phyloP scores from a whole-genome alignment of 2,329 filamentous ascomycete genomes.

The Uncinocarpus reesii region DNA sequence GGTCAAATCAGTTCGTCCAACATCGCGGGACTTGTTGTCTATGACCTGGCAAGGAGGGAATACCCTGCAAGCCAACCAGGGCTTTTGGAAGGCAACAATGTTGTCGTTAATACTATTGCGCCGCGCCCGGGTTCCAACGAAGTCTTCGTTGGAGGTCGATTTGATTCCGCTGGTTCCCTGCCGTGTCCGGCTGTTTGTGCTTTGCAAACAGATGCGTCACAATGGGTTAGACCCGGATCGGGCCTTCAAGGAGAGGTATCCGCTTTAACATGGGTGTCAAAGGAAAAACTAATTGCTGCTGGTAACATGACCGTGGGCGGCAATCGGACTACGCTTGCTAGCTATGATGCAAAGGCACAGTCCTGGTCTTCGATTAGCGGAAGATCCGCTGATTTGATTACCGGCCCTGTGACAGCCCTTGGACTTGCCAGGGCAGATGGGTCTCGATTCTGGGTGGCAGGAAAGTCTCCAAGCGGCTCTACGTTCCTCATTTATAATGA shows the following conservation, averaged over 20 bases:
- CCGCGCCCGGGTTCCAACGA: conserved; percentile 59
- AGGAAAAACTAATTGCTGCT: conserved; percentile 61
- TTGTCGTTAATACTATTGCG: conserved; percentile 66
- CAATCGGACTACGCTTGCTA: conserved; percentile 57
- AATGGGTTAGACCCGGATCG: conserved; percentile 72
- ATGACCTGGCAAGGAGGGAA: conserved; percentile 57
- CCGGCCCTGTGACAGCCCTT: conserved; percentile 69
- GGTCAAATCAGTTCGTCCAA: conserved; percentile 54
- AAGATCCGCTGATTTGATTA: conserved; percentile 45
- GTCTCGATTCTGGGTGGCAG: conserved; percentile 71
- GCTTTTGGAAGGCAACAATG: conserved; percentile 57
- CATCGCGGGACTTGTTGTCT: conserved; percentile 67
- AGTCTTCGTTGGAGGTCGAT: conserved; percentile 78
- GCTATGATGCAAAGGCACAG: conserved; percentile 58
- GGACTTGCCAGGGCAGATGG: conserved; percentile 62
- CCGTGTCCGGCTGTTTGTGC: conserved; percentile 73
- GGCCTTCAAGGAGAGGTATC: conserved; percentile 61
- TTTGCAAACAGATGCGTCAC: conserved; percentile 57
- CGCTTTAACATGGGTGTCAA: conserved; percentile 64
- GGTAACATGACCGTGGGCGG: conserved; percentile 63
- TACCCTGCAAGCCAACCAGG: conserved; percentile 62
- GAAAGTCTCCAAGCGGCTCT: conserved; percentile 56
- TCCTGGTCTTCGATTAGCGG: conserved; percentile 57
- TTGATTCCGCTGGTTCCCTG: conserved; percentile 71
- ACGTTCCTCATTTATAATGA: conserved; percentile 76